These are phyloP conservation scores for Limnomonas spitsbergensis DNA, from an alignment of 139 green algal genomes.

Conservation along the genomic window DNA sequence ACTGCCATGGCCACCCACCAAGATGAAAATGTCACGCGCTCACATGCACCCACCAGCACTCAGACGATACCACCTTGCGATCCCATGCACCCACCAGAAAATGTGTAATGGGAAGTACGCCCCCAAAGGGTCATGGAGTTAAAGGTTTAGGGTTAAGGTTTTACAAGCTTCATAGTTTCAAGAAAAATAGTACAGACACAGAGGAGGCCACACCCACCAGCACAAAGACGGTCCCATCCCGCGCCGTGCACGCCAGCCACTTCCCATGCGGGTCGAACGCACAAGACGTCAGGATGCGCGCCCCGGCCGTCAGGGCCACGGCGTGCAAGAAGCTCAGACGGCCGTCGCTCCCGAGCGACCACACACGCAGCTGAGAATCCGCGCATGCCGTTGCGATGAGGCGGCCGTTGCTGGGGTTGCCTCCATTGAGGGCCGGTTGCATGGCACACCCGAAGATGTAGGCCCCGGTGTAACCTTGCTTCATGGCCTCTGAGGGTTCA, in stretches of 20 bases:
- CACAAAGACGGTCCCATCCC: constrained; percentile 28
- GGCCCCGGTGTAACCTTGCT: constrained; percentile 13
- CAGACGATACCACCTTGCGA: background rate
- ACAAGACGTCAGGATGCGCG: constrained; percentile 20
- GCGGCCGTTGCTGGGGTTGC: background rate
- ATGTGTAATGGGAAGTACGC: too few species aligned
- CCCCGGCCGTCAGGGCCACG: constrained; percentile 10
- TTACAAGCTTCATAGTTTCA: too few species aligned
- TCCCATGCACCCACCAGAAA: too few species aligned
- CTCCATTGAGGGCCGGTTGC: constrained; percentile 16
- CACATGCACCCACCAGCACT: background rate
- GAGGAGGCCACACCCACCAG: constrained; percentile 20
- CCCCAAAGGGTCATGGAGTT: too few species aligned
- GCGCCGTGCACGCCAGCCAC: constrained; percentile 13
- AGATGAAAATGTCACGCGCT: background rate
- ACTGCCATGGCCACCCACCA: too few species aligned
- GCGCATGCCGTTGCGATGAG: constrained; percentile 37
- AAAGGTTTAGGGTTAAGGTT: too few species aligned
- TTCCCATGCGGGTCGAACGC: constrained; percentile 19
- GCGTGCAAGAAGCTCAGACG: background rate
- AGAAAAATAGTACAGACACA: background rate
- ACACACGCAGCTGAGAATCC: constrained; percentile 49
- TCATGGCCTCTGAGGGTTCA: constrained; percentile 26
- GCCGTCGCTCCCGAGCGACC: constrained; percentile 14
- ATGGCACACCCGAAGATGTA: constrained; percentile 33